Conservation (phyloP, 129 eudicot species). For the Arctium lappa region DNA sequence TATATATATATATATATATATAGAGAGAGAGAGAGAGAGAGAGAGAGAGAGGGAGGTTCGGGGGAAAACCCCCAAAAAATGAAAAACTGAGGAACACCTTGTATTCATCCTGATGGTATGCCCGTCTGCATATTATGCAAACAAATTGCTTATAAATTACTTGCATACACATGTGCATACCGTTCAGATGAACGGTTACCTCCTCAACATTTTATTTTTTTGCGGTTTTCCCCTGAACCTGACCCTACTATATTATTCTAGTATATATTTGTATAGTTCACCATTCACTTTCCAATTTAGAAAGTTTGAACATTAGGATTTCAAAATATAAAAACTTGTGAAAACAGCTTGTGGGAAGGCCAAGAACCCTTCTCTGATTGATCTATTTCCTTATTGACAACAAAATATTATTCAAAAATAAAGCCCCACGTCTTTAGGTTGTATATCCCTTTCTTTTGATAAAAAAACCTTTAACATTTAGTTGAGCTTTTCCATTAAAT, state of each 20-base stretch:
- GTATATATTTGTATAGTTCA: no score
- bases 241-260: no score
- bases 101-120: no score
- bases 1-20: background rate
- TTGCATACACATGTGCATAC: background rate
- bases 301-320: background rate
- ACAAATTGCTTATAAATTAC: no score
- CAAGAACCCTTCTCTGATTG: background rate
- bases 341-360: background rate
- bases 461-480: background rate
- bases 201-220: no score
- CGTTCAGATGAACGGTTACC: no score
- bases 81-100: background rate
- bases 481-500: background rate
- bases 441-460: background rate
- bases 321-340: background rate
- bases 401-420: background rate
- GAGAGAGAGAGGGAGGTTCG: background rate
- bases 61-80: background rate
- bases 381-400: background rate
- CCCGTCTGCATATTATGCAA: no score
- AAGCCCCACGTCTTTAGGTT: background rate
- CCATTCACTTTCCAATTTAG: background rate
- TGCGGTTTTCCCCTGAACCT: no score
- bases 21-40: no score